phyloP scores from a whole-genome alignment of 2,329 filamentous ascomycete genomes.

The Trematosphaeria pertusa region DNA sequence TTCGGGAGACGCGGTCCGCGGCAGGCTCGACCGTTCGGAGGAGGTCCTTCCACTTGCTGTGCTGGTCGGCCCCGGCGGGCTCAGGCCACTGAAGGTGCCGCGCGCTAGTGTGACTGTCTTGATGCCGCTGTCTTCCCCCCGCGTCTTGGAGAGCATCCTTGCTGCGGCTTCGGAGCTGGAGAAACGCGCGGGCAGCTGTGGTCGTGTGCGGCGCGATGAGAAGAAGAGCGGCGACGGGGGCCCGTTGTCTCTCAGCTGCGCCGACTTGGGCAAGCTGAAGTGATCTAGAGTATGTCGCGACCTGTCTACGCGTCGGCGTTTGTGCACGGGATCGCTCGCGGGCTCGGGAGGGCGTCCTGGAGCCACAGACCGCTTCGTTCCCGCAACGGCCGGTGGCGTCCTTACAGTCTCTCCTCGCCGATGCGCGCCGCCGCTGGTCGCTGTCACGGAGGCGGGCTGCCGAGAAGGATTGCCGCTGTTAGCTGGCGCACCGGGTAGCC shows the following conservation, averaged over 20 bases:
- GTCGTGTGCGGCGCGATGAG: slow-evolving; percentile 52
- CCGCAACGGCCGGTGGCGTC: slow-evolving; percentile 27
- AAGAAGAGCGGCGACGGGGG: slow-evolving; percentile 62
- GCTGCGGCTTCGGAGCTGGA: slow-evolving; percentile 64
- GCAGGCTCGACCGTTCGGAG: slow-evolving; percentile 62
- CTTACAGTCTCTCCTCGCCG: slow-evolving; percentile 9
- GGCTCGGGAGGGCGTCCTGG: slow-evolving; percentile 14
- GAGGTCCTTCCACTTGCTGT: slow-evolving; percentile 61
- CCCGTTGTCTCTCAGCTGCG: slow-evolving; percentile 25
- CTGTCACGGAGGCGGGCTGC: slow-evolving; percentile 20
- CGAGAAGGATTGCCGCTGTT: slow-evolving; percentile 18
- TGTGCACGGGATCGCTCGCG: slow-evolving; percentile 44
- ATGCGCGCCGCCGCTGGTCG: slow-evolving; percentile 8
- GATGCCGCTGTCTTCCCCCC: slow-evolving; percentile 56
- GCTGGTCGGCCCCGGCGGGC: slow-evolving; percentile 52
- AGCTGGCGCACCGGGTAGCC: slow-evolving; percentile 20
- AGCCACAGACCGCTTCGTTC: slow-evolving; percentile 29
- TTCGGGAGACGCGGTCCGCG: slow-evolving; percentile 61
- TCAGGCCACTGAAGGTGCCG: slow-evolving; percentile 51
- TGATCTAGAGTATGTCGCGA: slow-evolving; percentile 46
- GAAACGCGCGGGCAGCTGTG: slow-evolving; percentile 60
- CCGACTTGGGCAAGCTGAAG: slow-evolving; percentile 35
- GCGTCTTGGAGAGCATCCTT: slow-evolving; percentile 63
- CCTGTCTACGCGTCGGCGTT: slow-evolving; percentile 29
- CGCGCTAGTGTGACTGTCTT: slow-evolving; percentile 61